These are phyloP conservation scores for Pseudonectria foliicola DNA, from an alignment of 2,329 filamentous ascomycete species.

Conservation along the genomic window DNA sequence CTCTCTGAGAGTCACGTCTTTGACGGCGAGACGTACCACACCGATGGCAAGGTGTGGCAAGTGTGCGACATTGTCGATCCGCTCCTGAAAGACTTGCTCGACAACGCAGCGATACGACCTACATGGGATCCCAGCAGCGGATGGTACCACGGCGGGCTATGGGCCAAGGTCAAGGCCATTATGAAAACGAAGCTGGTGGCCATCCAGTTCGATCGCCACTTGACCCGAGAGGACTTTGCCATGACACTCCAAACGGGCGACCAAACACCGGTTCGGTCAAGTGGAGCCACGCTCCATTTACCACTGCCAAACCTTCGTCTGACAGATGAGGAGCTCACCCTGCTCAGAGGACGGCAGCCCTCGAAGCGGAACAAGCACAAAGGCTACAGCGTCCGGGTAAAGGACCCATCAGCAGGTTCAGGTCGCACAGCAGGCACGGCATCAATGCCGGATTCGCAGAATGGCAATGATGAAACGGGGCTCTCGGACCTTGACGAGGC, in stretches of 20 bases:
- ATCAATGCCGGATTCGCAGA: constrained; percentile 14
- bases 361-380: constrained; percentile 30
- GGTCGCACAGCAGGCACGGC: constrained; percentile 11
- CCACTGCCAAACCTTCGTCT: constrained; percentile 29
- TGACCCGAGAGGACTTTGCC: constrained; percentile 34
- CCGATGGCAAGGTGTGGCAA: constrained; percentile 89
- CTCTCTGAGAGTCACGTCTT: constrained; percentile 63
- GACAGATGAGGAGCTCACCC: constrained; percentile 29
- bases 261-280: constrained; percentile 25
- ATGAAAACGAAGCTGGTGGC: constrained; percentile 80
- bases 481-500: constrained; percentile 16
- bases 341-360: constrained; percentile 27
- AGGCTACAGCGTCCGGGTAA: constrained; percentile 28
- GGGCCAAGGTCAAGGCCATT: constrained; percentile 76
- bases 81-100: constrained; percentile 58
- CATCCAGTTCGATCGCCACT: constrained; percentile 49
- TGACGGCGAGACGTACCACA: constrained; percentile 66
- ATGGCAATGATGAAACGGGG: constrained; percentile 13
- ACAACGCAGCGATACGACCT: constrained; percentile 51
- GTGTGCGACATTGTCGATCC: constrained; percentile 87
- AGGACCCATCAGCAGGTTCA: constrained; percentile 14
- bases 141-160: constrained; percentile 77
- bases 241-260: constrained; percentile 29
- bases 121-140: constrained; percentile 62
- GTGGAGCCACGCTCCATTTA: constrained; percentile 25